These are phyloP conservation scores for Phytophthora palmivora DNA, from an alignment of 352 stramenopile genomes.

Conservation along the genomic window DNA sequence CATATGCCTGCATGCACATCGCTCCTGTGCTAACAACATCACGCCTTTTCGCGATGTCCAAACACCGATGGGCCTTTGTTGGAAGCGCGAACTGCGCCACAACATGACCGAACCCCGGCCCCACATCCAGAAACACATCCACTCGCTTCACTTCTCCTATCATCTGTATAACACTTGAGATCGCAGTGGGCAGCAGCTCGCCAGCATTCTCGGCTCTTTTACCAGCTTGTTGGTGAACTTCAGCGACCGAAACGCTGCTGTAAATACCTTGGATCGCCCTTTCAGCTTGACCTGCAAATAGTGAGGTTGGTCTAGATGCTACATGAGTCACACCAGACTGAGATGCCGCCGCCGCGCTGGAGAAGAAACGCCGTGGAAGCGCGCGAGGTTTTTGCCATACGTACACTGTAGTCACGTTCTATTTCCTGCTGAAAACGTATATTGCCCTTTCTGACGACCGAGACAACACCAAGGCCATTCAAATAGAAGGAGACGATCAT, in stretches of 20 bases:
- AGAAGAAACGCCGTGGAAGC: too few species aligned
- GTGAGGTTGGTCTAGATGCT: too few species aligned
- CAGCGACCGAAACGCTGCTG: neutral
- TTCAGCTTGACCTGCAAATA: neutral
- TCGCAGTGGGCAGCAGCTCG: constrained; percentile 3
- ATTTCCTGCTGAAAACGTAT: too few species aligned
- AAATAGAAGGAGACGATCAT: too few species aligned
- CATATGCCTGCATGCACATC: neutral
- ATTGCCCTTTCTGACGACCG: too few species aligned
- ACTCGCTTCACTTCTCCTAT: neutral
- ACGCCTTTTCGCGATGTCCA: constrained; percentile 12
- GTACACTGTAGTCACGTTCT: too few species aligned
- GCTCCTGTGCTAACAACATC: neutral
- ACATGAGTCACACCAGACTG: too few species aligned
- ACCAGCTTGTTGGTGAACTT: constrained; percentile 9
- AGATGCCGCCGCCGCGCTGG: too few species aligned
- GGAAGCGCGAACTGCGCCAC: constrained; percentile 2
- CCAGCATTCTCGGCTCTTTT: constrained; percentile 13
- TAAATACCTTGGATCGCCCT: neutral
- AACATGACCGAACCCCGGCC: constrained; percentile 6
- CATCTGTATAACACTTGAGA: neutral
- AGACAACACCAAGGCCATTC: too few species aligned
- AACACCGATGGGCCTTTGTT: neutral
- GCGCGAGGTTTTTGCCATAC: too few species aligned
- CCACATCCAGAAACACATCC: constrained; percentile 13